Base-by-base conservation (phyloP, 2,329 filamentous ascomycete species). In the Pleoardoris graminearum region DNA sequence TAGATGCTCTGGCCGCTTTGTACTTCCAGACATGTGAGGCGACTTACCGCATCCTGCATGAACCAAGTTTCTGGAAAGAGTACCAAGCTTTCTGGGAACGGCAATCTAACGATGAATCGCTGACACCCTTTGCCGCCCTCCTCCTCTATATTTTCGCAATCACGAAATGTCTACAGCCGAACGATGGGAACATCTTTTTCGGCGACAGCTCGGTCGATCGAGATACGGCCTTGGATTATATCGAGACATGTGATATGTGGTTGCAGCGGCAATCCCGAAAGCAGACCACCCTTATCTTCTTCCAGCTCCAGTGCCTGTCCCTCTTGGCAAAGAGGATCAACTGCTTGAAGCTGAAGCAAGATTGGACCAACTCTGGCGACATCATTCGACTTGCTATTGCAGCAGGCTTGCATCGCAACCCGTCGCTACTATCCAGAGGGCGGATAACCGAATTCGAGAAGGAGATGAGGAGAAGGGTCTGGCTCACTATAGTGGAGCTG, bases 401-500 rank as follows among this genome's bases (percentile, higher is more conserved):
- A 41, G 75, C 79, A 12, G 82, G 82, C 0, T 75, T 83, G 41
- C 82, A 85, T 60, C 75, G 80, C 16, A 75, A 81, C 42, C 76
- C 79, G 0, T 53, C 57, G 3, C 74, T 59, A 53, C 74, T 56
- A 57, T 71, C 51, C 63, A 72, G 51, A 59, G 63, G 62, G 7
- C 57, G 54, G 7, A 64, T 70, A 4, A 62, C 67, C 3, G 65
- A 72, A 2, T 79, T 79, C 25, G 78, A 82, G 35, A 76, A 78
- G 48, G 78, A 82, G 52, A 79, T 82, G 77, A 77, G 82, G 46
- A 75, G 80, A 47, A 75, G 82, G 37, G 68, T 85, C 2, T 85
- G 83, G 83, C 75, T 74, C 1, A 83, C 82, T 1, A 80, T 84
- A 8, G 68, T 81, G 8, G 82, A 85, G 58, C 67, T 85, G 22